These are phyloP conservation scores for Nothophoma quercina DNA, from an alignment of 2,329 filamentous ascomycete genomes.

Conservation along the genomic window DNA sequence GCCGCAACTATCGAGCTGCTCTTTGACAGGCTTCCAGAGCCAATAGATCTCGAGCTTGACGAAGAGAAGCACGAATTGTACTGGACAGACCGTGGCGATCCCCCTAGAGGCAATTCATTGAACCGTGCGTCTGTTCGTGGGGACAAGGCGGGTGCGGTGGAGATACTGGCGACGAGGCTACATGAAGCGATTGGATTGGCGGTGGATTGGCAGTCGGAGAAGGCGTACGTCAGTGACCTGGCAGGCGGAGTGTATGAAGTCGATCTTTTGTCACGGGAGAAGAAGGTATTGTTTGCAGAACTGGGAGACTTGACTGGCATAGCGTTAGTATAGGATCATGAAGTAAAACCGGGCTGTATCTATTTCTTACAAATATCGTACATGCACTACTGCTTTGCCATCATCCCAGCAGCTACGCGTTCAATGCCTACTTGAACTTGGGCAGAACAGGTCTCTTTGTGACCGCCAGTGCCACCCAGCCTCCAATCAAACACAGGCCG, in stretches of 20 bases:
- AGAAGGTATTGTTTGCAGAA: slow-evolving; percentile 15
- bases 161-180: slow-evolving; percentile 25
- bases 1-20: slow-evolving; percentile 34
- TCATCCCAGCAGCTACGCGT: no score
- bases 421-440: slow-evolving; percentile 20
- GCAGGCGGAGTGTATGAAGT: slow-evolving; percentile 25
- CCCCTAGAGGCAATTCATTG: slow-evolving; percentile 62
- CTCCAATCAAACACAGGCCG: slow-evolving; percentile 69
- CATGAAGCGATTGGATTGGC: slow-evolving; percentile 34
- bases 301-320: slow-evolving; percentile 25
- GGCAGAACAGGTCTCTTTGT: slow-evolving; percentile 27
- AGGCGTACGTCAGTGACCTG: slow-evolving; percentile 29
- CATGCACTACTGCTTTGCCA: neutral
- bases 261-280: slow-evolving; percentile 14
- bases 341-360: no score
- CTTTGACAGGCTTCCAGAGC: slow-evolving; percentile 35
- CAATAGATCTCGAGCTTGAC: slow-evolving; percentile 66
- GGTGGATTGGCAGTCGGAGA: slow-evolving; percentile 14
- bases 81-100: slow-evolving; percentile 69
- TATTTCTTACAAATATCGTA: slow-evolving; percentile 5
- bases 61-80: slow-evolving; percentile 57
- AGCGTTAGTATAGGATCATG: slow-evolving; percentile 10
- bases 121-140: slow-evolving; percentile 48
- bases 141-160: neutral
- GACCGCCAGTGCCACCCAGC: slow-evolving; percentile 63